phyloP scores from a whole-genome alignment of 2,329 filamentous ascomycete species.

The Didymella exigua region DNA sequence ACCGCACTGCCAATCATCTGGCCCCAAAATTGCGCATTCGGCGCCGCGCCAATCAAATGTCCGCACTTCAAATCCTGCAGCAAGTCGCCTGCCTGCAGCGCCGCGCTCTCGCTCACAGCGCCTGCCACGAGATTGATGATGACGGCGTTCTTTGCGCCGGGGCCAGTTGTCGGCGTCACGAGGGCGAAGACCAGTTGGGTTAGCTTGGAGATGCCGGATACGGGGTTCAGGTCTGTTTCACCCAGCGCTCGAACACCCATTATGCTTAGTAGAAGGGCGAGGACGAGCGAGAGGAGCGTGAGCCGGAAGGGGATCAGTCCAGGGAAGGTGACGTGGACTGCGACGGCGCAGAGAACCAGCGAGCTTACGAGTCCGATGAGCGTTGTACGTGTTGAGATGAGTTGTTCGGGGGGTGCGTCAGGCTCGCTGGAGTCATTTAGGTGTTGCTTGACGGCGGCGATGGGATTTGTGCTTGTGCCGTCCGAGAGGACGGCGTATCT shows the following conservation, averaged over 20 bases:
- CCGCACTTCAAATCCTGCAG: conserved; percentile 98
- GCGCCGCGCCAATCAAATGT: conserved; percentile 87
- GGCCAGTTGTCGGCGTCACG: conserved; percentile 71
- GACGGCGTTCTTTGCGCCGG: conserved; percentile 72
- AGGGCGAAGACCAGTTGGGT: conserved; percentile 95
- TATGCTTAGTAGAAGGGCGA: conserved; percentile 70
- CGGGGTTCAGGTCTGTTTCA: conserved; percentile 93
- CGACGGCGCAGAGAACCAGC: conserved; percentile 76
- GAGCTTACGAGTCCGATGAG: conserved; percentile 76
- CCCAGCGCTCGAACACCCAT: conserved; percentile 70
- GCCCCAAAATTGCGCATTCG: conserved; percentile 95
- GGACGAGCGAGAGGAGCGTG: conserved; percentile 80
- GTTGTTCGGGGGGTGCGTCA: conserved; percentile 83
- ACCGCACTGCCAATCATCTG: conserved; percentile 89
- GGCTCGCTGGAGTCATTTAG: conserved; percentile 53
- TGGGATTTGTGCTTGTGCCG: conserved; percentile 25
- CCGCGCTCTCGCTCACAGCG: conserved; percentile 82
- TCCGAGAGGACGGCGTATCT: conserved; percentile 49
- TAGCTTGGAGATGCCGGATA: conserved; percentile 94
- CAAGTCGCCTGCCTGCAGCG: conserved; percentile 91
- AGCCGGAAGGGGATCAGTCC: conserved; percentile 79
- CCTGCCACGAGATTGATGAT: conserved; percentile 94
- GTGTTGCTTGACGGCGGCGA: conserved; percentile 40
- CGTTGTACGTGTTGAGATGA: conserved; percentile 75
- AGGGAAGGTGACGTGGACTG: conserved; percentile 84